phyloP scores from a whole-genome alignment of 108 stramenopile species.

The Licmophora abbreviata region DNA sequence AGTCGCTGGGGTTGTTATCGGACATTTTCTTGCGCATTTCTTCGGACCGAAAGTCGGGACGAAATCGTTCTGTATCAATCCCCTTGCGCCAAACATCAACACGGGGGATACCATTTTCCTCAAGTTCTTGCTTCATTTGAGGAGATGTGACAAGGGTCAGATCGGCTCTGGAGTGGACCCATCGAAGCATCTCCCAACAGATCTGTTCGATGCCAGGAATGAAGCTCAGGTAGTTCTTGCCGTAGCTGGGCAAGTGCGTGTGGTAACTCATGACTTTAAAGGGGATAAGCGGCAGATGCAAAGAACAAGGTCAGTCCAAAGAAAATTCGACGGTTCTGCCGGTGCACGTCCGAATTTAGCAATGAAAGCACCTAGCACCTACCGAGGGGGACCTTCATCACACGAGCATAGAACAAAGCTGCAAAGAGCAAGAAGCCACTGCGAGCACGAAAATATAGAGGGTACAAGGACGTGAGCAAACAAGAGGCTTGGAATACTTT shows the following conservation, averaged over 20 bases:
- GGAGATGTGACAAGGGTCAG: constrained; percentile 89
- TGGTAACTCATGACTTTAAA: constrained; percentile 79
- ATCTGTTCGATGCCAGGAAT: constrained; percentile 75
- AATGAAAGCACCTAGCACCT: neutral
- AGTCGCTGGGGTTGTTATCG: constrained; percentile 78
- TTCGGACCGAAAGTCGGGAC: constrained; percentile 62
- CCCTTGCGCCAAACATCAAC: constrained; percentile 95
- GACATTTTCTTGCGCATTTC: constrained; percentile 76
- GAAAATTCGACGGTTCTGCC: neutral
- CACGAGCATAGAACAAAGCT: constrained; percentile 73
- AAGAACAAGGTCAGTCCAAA: neutral
- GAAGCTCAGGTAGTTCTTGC: constrained; percentile 71
- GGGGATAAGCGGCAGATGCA: neutral
- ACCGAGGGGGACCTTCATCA: constrained; percentile 67
- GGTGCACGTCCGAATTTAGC: neutral
- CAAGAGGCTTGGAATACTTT: neutral
- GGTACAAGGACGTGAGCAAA: neutral
- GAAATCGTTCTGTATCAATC: constrained; percentile 87
- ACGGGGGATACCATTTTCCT: constrained; percentile 73
- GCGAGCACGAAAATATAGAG: neutral
- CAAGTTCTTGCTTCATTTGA: constrained; percentile 84
- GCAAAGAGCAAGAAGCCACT: constrained; percentile 85
- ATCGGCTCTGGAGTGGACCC: constrained; percentile 83
- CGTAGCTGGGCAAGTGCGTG: constrained; percentile 92
- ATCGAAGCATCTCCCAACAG: constrained; percentile 65